Conservation (phyloP, 306 rosid species). For the Trifolium pratense region DNA sequence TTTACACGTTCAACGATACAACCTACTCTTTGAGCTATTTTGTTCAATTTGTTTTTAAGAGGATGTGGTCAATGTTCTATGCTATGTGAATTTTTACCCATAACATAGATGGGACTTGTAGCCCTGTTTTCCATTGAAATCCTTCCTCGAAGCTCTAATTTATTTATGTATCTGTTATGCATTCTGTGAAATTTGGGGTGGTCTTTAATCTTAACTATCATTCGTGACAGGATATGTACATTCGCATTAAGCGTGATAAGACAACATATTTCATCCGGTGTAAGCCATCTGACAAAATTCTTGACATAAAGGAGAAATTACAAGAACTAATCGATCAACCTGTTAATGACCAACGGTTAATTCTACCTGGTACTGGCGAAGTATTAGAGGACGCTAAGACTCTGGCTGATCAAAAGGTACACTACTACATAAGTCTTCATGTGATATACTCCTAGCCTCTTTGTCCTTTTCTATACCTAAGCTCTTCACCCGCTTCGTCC, state of each 20-base stretch:
- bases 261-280: slow-evolving; percentile 93
- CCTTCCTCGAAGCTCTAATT: slow-evolving; percentile 10
- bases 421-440: slow-evolving; percentile 8
- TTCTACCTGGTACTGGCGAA: slow-evolving; percentile 68
- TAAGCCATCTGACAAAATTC: slow-evolving; percentile 80
- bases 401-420: slow-evolving; percentile 87
- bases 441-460: too few relatives aligned
- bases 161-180: slow-evolving; percentile 21
- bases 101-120: slow-evolving; percentile 15
- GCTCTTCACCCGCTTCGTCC: too few relatives aligned
- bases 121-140: neutral
- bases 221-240: slow-evolving; percentile 75
- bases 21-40: neutral
- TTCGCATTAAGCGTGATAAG: slow-evolving; percentile 80
- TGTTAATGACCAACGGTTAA: slow-evolving; percentile 65
- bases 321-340: slow-evolving; percentile 70
- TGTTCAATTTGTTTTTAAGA: neutral
- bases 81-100: slow-evolving; percentile 19
- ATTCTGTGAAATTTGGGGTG: slow-evolving; percentile 8
- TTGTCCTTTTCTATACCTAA: too few relatives aligned
- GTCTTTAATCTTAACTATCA: slow-evolving; percentile 16
- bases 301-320: slow-evolving; percentile 82
- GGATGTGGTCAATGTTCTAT: neutral
- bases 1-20: neutral
- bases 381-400: slow-evolving; percentile 80